Evolutionary conservation across 2,329 filamentous ascomycete genomes (phyloP).

Genomic region (Ophiostoma montium): DNA sequence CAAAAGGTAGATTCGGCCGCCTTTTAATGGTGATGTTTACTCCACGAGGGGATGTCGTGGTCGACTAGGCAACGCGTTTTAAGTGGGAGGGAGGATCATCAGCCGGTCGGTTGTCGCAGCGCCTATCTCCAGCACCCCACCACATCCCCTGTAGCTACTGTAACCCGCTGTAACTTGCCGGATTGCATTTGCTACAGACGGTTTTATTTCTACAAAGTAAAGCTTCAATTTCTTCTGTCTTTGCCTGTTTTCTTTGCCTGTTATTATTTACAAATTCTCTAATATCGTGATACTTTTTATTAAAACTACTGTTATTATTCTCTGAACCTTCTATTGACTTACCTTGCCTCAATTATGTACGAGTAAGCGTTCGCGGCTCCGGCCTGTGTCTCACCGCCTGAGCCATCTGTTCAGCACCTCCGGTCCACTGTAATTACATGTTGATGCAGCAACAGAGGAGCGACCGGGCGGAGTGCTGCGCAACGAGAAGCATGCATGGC

Average conservation of each 20-base stretch:
- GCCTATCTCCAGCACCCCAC: not conserved
- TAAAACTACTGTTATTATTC: not conserved
- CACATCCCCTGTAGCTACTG: not conserved
- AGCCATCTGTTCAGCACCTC: not conserved
- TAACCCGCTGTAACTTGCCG: not conserved
- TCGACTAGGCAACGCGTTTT: conserved; percentile 11
- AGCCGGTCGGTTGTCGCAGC: not conserved
- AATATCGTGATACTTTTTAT: not conserved
- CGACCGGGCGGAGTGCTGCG: not conserved
- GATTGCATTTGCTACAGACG: not conserved
- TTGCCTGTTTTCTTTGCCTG: not conserved
- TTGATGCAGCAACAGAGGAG: conserved; percentile 11
- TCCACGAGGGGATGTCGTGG: not conserved
- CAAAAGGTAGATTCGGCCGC: conserved; percentile 3
- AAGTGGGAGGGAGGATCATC: not conserved
- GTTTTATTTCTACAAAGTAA: too few relatives aligned
- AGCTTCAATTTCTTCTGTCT: too few relatives aligned
- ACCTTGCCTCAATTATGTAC: not conserved
- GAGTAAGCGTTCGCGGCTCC: too few relatives aligned
- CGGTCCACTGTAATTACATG: conserved; percentile 8
- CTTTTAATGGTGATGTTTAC: conserved; percentile 16
- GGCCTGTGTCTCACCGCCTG: not conserved
- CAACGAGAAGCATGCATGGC: conserved; percentile 1
- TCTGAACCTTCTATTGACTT: not conserved
- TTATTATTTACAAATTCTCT: not conserved